Conservation (phyloP, 2,329 filamentous ascomycete genomes). For the Arthrobotrys iridis region DNA sequence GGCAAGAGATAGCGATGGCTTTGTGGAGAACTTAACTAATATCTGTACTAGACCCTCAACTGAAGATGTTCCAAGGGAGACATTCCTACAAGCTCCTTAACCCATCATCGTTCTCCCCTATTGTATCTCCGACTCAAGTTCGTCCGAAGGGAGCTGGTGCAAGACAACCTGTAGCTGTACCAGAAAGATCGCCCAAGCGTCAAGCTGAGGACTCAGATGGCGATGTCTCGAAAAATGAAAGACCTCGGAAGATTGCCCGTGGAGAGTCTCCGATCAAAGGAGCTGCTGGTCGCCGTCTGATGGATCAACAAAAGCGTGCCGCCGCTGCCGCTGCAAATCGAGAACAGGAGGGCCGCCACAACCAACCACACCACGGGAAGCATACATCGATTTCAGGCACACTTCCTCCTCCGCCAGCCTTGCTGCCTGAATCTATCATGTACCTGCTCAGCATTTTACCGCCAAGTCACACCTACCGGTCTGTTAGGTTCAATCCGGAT, state of each 20-base stretch:
- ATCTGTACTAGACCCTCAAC: slow-evolving; percentile 54
- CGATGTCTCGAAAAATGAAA: slow-evolving; percentile 67
- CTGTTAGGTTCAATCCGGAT: slow-evolving; percentile 74
- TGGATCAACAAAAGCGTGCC: slow-evolving; percentile 72
- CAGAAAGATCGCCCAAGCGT: slow-evolving; percentile 68
- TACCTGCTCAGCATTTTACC: slow-evolving; percentile 78
- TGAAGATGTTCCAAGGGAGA: slow-evolving; percentile 57
- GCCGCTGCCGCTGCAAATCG: slow-evolving; percentile 67
- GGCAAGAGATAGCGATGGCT: slow-evolving; percentile 65
- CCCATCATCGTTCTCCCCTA: slow-evolving; percentile 57
- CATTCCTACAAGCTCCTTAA: slow-evolving; percentile 58
- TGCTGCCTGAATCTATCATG: slow-evolving; percentile 75
- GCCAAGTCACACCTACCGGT: slow-evolving; percentile 75
- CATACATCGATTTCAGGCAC: slow-evolving; percentile 51
- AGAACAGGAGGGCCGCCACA: slow-evolving; percentile 49
- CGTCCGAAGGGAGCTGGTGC: slow-evolving; percentile 60
- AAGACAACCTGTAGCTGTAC: slow-evolving; percentile 18
- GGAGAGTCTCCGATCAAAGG: slow-evolving; percentile 95
- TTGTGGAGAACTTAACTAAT: background rate
- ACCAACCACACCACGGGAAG: slow-evolving; percentile 30
- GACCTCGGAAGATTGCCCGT: slow-evolving; percentile 84
- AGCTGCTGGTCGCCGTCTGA: slow-evolving; percentile 82
- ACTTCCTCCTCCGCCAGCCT: slow-evolving; percentile 65
- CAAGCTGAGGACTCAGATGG: slow-evolving; percentile 69
- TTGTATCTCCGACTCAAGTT: slow-evolving; percentile 56